Evolutionary conservation across 2,329 filamentous ascomycete genomes (phyloP), one percentile per base, ranked within the genome.

Genomic region (Thielaviopsis ethacetica): DNA sequence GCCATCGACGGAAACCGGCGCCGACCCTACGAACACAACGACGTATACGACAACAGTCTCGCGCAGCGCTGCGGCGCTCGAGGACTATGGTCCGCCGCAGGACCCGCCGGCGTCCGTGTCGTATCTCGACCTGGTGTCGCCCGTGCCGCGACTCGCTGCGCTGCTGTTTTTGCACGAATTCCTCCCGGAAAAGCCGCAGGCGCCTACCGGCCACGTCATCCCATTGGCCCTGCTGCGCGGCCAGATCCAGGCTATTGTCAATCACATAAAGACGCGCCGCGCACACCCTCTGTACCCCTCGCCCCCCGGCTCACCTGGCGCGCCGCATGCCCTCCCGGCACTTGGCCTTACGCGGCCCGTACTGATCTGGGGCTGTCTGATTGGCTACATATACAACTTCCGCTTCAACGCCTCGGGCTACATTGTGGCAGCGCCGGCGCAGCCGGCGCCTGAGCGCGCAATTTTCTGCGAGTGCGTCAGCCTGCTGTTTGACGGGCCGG

Each of bases 351-450:
- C 34, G 47, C 59, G 59, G 12, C 59, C 59, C 6, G 56, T 61
- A n/a, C 56, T 61, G 44, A 56, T 57, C 7, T 61, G 59, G 56
- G 59, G 56, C n/a, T 61, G 59, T 26, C 56, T 61, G 22, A 56
- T 61, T 50, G 59, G 56, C n/a, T 61, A 61, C 53, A 61, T 61
- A 34, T 61, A 61, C 24, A 49, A 26, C 5, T 61, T 56, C 24
- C 56, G 56, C 17, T 61, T 61, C 56, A 56, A 56, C 6, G 13
- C 50, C 15, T 50, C 54, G 17, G 56, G 50, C 10, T 56, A 55
- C 41, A 44, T n/a, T n/a, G 38, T 44, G 2, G 59, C 56, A 12
- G 56, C 56, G 13, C 53, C 59, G 6, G 53, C 53, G 15, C 55
- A 58, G 19, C 59, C 59, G 15, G 54, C 41, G 3, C 59, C 56